A percentile compares a stretch with the other conserved stretches of the same genome.
These are phyloP conservation scores for Curvularia sp. DNA, from an alignment of 2,329 filamentous ascomycete genomes.

Conservation along the genomic window DNA sequence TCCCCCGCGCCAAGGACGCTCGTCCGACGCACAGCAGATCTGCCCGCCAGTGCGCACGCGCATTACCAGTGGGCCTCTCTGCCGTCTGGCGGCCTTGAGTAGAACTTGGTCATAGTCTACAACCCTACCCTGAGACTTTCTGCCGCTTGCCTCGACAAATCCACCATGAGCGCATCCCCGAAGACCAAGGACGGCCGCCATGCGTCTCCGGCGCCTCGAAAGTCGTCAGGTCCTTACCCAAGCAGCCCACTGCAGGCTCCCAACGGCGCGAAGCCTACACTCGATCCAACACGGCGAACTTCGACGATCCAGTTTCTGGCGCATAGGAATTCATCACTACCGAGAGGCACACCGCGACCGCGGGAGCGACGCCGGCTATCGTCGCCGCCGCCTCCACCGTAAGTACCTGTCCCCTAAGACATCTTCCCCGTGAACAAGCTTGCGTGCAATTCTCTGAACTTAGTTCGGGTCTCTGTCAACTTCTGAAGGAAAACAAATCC, in stretches of 20 bases:
- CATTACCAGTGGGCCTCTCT: conserved; percentile 31
- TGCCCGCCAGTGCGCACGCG: conserved; percentile 37
- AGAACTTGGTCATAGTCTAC: conserved; percentile 29
- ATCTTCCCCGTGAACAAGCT: neutral
- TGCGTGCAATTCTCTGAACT: neutral
- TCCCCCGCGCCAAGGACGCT: conserved; percentile 42
- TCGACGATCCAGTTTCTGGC: conserved; percentile 49
- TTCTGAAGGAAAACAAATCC: neutral
- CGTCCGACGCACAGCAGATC: conserved; percentile 36
- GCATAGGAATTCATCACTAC: conserved; percentile 41
- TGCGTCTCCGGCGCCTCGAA: conserved; percentile 36
- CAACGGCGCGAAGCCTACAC: conserved; percentile 25
- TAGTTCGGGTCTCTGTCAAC: neutral
- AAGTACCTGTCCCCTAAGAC: conserved; percentile 35
- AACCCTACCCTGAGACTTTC: conserved; percentile 31
- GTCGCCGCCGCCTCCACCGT: conserved; percentile 54
- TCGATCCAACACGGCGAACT: conserved; percentile 45
- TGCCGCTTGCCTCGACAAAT: conserved; percentile 25
- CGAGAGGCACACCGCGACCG: conserved; percentile 44
- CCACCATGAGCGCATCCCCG: conserved; percentile 48
- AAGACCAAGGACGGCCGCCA: conserved; percentile 38
- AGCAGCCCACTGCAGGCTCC: conserved; percentile 40
- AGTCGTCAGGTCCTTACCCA: conserved; percentile 26
- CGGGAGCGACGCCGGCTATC: conserved; percentile 48
- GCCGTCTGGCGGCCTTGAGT: conserved; percentile 18